Evolutionary conservation across 2,329 filamentous ascomycete genomes (phyloP), one percentile per base, ranked within the genome.

Genomic region (Calonectria fujianensis): DNA sequence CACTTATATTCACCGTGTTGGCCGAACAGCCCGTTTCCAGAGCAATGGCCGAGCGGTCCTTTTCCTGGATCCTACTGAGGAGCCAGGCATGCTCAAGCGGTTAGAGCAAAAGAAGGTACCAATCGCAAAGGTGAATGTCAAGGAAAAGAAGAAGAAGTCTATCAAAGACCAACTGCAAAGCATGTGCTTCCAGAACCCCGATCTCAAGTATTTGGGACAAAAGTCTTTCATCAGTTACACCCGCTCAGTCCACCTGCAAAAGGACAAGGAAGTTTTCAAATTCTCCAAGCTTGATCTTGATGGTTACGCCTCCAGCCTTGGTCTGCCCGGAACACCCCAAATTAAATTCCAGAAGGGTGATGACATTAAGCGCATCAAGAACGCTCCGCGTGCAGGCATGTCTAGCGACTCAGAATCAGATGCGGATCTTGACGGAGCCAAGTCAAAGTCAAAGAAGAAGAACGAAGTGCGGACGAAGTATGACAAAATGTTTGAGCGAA

Each of bases 1-100:
- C 82, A 99, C 97, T 0, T 99, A 99, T 82, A 98, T 99, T 79
- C 97, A 99, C 85, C 93, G 97, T 74, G 96, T 98, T 6, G 97
- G 97, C 2, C 92, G 97, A 37, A 98, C 97, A 24, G 97, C 97
- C n/a, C 92, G 96, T 29, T 98, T 97, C 84, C 94, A 98, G 81
- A 94, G 94, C 77, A 92, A 95, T 69, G 97, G 97, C 10, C 92
- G 94, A 50, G 96, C 97, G 1, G 95, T 98, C 0, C 85, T 99
- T 0, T 98, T 99, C 84, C 87, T 99, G 0, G 95, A 98, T 70
- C 96, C 97, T 0, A 97, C 92, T 79, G 97, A 99, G 85, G 96
- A 98, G 83, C 90, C 92, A 72, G 96, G 95, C n/a, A 98, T 99
- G 94, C 82, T 98, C 57, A 93, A 94, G 82, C 90, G 94, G 20